Evolutionary conservation across 768 basidiomycete genomes (phyloP).

Genomic region (Chalciporus piperatus): DNA sequence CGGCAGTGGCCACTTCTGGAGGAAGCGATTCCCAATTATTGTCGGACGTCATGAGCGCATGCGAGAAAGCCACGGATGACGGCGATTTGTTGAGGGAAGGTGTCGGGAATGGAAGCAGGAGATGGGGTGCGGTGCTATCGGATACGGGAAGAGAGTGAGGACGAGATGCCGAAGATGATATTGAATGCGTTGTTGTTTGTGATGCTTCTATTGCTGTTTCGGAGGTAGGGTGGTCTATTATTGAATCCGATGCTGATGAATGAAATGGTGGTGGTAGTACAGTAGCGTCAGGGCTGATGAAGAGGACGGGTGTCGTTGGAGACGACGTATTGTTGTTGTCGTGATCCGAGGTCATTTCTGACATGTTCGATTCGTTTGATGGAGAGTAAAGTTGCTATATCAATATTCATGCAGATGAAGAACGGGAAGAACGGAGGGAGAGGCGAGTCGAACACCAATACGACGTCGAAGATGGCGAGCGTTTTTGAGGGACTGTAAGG

Average conservation of each 20-base stretch:
- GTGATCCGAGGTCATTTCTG: slow-evolving; percentile 26
- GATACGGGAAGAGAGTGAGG: slow-evolving; percentile 18
- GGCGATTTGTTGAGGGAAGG: slow-evolving; percentile 38
- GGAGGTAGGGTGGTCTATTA: slow-evolving; percentile 23
- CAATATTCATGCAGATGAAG: slow-evolving; percentile 23
- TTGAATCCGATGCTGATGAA: slow-evolving; percentile 8
- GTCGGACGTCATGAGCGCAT: slow-evolving; percentile 34
- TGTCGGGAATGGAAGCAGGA: slow-evolving; percentile 44
- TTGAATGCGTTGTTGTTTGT: slow-evolving; percentile 13
- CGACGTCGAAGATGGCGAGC: not conserved
- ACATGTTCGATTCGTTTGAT: slow-evolving; percentile 12
- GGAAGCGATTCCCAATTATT: slow-evolving; percentile 43
- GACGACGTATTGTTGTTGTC: slow-evolving; percentile 20
- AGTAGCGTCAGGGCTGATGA: slow-evolving; percentile 18
- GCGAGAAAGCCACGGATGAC: slow-evolving; percentile 45
- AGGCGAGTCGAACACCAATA: not conserved
- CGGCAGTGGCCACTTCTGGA: slow-evolving; percentile 51
- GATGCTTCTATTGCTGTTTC: slow-evolving; percentile 19
- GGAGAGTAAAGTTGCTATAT: slow-evolving; percentile 14
- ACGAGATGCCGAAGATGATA: slow-evolving; percentile 15
- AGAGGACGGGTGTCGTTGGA: slow-evolving; percentile 11
- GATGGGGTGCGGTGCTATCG: slow-evolving; percentile 23
- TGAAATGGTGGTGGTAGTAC: slow-evolving; percentile 23
- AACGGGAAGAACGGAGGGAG: not conserved
- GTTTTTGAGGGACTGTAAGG: not conserved